Conservation (phyloP, 139 green algal species). For the Chlorella sp. region DNA sequence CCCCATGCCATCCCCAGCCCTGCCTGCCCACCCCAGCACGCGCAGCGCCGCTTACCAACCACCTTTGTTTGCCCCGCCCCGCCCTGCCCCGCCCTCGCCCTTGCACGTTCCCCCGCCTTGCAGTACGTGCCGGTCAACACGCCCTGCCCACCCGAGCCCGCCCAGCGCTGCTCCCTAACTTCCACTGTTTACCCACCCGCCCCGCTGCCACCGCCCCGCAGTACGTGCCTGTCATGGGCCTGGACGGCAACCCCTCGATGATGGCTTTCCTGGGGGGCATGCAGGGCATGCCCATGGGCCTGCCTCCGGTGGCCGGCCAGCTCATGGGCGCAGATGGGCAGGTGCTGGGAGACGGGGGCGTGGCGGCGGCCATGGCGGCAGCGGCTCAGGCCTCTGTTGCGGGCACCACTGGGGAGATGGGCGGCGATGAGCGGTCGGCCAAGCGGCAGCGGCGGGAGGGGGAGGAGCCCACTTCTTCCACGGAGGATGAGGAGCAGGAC, state of each 20-base stretch:
- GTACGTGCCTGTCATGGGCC: slow-evolving; percentile 40
- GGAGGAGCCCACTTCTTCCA: background rate
- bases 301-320: slow-evolving; percentile 6
- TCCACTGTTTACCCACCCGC: background rate
- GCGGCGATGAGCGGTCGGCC: background rate
- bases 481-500: background rate
- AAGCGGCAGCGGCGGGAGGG: slow-evolving; percentile 18
- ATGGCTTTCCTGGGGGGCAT: slow-evolving; percentile 39
- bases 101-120: too few species aligned
- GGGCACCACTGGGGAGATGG: background rate
- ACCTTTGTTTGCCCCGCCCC: too few species aligned
- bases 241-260: slow-evolving; percentile 34
- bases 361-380: background rate
- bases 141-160: background rate
- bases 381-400: background rate
- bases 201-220: background rate
- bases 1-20: background rate
- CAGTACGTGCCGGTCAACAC: slow-evolving; percentile 25
- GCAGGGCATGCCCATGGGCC: slow-evolving; percentile 36
- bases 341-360: background rate
- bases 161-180: background rate
- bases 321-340: slow-evolving; percentile 17
- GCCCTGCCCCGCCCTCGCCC: too few species aligned
- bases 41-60: background rate
- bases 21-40: background rate